phyloP scores from a whole-genome alignment of 176 grass and related monocot genomes.

The Hsuehochloa calcarea region DNA sequence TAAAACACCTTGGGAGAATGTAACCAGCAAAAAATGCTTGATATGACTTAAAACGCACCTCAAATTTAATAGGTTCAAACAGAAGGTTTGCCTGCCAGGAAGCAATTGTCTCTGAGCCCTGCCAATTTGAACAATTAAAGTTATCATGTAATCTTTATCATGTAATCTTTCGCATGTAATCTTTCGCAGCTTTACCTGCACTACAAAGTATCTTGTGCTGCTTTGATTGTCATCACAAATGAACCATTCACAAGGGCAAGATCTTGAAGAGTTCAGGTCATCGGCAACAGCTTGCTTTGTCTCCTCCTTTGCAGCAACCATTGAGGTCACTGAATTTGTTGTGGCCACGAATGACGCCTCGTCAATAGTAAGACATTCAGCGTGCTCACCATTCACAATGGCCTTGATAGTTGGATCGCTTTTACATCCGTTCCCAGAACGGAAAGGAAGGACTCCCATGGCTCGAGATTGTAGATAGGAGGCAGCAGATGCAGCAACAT shows the following conservation, averaged over 20 bases:
- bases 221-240: constrained; percentile 70
- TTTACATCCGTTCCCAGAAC: constrained; percentile 28
- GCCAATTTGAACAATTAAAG: constrained; percentile 14
- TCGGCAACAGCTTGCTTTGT: constrained; percentile 71
- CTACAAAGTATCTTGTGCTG: constrained; percentile 83
- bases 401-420: constrained; percentile 32
- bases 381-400: constrained; percentile 20
- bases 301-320: constrained; percentile 88
- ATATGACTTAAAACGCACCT: constrained; percentile 43
- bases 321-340: constrained; percentile 81
- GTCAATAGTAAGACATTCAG: constrained; percentile 37
- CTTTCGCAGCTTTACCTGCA: constrained; percentile 57
- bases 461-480: constrained; percentile 67
- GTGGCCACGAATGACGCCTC: constrained; percentile 79
- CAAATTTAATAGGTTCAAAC: constrained; percentile 92
- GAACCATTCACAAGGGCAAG: constrained; percentile 78
- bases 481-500: constrained; percentile 57
- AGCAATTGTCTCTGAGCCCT: constrained; percentile 84
- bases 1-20: not conserved
- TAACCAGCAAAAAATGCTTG: not conserved
- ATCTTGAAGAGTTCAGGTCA: constrained; percentile 75
- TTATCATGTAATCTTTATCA: too few relatives aligned
- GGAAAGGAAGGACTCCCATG: constrained; percentile 56
- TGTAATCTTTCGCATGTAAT: not conserved
- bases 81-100: constrained; percentile 97